Conservation (phyloP, 176 grass and related monocot genomes). For the Oryza glumipatula region DNA sequence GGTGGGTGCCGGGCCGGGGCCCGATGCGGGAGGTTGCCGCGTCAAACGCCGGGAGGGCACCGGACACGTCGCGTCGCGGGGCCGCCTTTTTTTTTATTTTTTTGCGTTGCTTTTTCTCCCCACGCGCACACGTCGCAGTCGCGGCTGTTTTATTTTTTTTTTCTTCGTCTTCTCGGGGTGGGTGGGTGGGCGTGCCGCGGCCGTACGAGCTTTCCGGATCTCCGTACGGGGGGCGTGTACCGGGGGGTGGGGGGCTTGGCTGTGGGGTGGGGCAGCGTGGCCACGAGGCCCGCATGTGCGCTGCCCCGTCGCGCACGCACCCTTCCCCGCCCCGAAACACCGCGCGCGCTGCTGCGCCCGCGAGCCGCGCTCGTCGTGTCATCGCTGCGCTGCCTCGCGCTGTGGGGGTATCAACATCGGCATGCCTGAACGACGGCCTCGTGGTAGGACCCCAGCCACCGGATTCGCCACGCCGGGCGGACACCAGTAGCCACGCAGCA, state of each 20-base stretch:
- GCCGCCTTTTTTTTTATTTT: too few species aligned
- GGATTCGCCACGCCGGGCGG: too few species aligned
- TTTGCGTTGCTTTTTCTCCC: background rate
- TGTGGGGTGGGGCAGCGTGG: background rate
- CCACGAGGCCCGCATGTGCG: slow-evolving; percentile 20
- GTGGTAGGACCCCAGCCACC: too few species aligned
- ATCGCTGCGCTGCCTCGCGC: too few species aligned
- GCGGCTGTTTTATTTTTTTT: background rate
- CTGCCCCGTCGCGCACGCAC: background rate
- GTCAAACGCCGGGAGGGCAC: background rate
- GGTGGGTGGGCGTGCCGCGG: background rate
- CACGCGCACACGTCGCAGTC: background rate
- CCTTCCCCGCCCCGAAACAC: background rate
- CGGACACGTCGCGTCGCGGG: background rate
- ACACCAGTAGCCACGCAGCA: too few species aligned
- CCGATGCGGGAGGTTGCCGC: background rate
- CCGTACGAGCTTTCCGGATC: slow-evolving; percentile 29
- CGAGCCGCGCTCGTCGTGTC: too few species aligned
- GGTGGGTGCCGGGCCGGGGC: background rate
- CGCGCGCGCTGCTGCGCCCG: too few species aligned
- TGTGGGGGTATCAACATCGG: too few species aligned
- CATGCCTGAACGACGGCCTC: too few species aligned
- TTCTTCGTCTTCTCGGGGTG: background rate
- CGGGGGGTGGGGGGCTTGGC: background rate
- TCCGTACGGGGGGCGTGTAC: slow-evolving; percentile 45